Percentiles rank a stretch among this genome's conserved stretches.
phyloP scores from a whole-genome alignment of 257 asterid genomes.

The Verbena officinalis region DNA sequence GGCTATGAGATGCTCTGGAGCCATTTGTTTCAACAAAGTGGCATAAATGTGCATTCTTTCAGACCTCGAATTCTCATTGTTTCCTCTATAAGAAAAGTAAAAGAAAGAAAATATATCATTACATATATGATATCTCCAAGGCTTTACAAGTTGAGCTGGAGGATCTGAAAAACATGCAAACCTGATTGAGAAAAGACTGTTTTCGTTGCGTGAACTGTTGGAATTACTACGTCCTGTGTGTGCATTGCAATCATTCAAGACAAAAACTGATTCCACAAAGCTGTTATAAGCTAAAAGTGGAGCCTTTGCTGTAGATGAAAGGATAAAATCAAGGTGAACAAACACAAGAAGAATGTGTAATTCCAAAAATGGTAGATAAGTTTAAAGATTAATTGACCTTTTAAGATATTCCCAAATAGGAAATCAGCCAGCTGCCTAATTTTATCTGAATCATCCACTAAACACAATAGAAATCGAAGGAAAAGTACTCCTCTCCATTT shows the following conservation, averaged over 20 bases:
- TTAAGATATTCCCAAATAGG: conserved; percentile 85
- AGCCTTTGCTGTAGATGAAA: conserved; percentile 72
- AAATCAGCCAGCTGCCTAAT: conserved; percentile 85
- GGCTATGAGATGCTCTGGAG: conserved; percentile 91
- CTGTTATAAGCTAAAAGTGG: conserved; percentile 98
- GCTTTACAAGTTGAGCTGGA: background rate
- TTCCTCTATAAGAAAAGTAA: conserved; percentile 52
- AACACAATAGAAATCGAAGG: conserved; percentile 80
- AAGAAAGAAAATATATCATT: background rate
- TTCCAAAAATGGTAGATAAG: conserved; percentile 6
- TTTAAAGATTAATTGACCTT: conserved; percentile 52
- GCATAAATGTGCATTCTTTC: conserved; percentile 80
- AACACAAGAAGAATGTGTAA: conserved; percentile 1
- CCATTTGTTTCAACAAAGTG: conserved; percentile 93
- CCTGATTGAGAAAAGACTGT: conserved; percentile 70
- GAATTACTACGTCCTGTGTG: conserved; percentile 83
- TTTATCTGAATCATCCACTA: conserved; percentile 87
- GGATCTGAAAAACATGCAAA: conserved; percentile 36
- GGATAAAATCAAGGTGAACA: conserved; percentile 5
- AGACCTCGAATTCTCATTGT: conserved; percentile 78
- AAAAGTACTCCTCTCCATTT: conserved; percentile 97
- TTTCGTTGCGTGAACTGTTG: conserved; percentile 62
- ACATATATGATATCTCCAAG: conserved; percentile 3
- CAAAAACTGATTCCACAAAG: conserved; percentile 87
- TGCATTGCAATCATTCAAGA: conserved; percentile 87